Evolutionary conservation across 768 basidiomycete genomes (phyloP), one percentile per base, ranked within the genome.

Genomic region (Trametes cubensis): DNA sequence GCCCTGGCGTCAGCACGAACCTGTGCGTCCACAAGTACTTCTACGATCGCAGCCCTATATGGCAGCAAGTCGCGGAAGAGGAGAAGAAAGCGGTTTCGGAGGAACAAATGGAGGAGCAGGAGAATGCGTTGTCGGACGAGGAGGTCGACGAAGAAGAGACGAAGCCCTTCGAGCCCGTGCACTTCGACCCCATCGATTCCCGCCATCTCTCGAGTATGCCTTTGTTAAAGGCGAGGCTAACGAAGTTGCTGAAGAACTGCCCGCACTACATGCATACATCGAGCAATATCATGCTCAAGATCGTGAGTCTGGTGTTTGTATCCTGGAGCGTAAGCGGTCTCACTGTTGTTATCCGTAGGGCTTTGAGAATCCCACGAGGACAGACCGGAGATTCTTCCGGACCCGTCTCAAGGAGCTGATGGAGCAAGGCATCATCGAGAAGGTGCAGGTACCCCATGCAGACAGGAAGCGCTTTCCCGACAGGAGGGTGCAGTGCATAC

Each of bases 11-110:
- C 17, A 89, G 90, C 25, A 84, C 85, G 30, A 85, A 95, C 72
- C 84, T 90, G 62, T 85, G 84, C 70, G 85, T 96, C 47, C 94
- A 94, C 76, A 89, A 83, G 67, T 86, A 94, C 71, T 95, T 94
- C 72, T 90, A 88, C 69, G 87, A 92, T 51, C 80, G 83, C 40
- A 90, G 84, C 67, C 78, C 84, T 0, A 79, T 84, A n/a, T 94
- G 92, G 92, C 83, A 86, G 69, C 83, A 81, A 57, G 88, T 94
- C 58, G 83, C 85, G 14, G 83, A 86, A 18, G 91, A 92, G 74
- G 89, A 89, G 71, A 76, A 72, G 48, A 74, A 77, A 48, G 63
- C 61, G 14, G 42, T 54, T 53, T 84, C 81, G n/a, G 77, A 87
- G 18, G 74, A 77, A 47, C 58, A 61, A 38, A 67, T 64, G 63